Base-by-base conservation (phyloP, 192 early-diverging fungal genomes). In the Podila clonocystis region DNA sequence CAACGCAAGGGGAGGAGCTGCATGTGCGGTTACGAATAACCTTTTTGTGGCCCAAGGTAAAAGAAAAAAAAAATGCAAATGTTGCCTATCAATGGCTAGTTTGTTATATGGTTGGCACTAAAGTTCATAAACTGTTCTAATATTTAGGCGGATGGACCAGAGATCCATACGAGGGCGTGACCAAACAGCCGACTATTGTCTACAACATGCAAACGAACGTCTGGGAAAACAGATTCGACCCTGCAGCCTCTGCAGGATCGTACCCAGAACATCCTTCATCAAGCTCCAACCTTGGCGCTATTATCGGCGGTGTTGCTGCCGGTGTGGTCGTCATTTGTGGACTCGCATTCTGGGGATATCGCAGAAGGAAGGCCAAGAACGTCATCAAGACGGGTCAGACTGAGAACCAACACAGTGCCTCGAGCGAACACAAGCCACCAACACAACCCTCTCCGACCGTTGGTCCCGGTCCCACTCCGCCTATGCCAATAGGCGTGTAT, bases 1-100 rank as follows among this genome's bases (percentile, higher is more conserved):
- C n/a, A 49, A 50, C 15, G 31, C 45, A 55, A 49, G 65, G 15
- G 24, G n/a, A 31, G 8, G 6, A 1, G 5, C n/a, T 3, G 24
- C 50, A 4, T 67, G 65, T 29, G 65, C 50, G 0, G 50, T 57
- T 20, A 31, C 65, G 1, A 31, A 31, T 15, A 49, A 67, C n/a
- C 19, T 50, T 12, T 57, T 67, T 57, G 50, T 67, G 9, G 49
- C 65, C 7, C 49, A 48, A 45, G 63, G 63, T 28, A 36, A 36
- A 33, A 33, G 7, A 33, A 33, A 33, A 33, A 33, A 33, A 33
- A 31, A 33, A 33, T 33, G 33, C 33, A 33, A 33, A 6, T 33
- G 30, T 33, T 3, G 5, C 33, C 5, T 33, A 0, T 45, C 9
- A 36, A 36, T 45, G 38, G 12, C 9, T 7, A 1, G 11, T 41